Conservation (phyloP, 1,284 basidiomycete species). For the Porodaedalea pini region DNA sequence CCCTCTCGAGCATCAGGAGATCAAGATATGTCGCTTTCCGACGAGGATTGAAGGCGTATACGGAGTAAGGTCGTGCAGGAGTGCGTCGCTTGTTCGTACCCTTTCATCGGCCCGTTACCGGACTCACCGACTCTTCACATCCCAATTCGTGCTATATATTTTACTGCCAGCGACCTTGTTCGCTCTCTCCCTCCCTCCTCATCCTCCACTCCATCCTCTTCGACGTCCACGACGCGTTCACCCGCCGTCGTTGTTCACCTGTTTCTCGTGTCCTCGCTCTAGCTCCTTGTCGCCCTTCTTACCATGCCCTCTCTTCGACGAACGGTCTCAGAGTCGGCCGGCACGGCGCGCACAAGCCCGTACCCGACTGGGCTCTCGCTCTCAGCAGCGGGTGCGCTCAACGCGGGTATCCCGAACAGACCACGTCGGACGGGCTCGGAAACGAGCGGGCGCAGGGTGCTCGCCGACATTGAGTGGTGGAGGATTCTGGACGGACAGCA, state of each 20-base stretch:
- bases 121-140: slow-evolving; percentile 28
- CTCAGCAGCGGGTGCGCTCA: slow-evolving; percentile 16
- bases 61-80: background rate
- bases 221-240: slow-evolving; percentile 10
- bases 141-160: slow-evolving; percentile 26
- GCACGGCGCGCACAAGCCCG: slow-evolving; percentile 18
- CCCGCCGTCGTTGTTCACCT: slow-evolving; percentile 3
- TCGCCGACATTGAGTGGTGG: slow-evolving; percentile 85
- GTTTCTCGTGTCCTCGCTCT: background rate
- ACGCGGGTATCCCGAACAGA: slow-evolving; percentile 11
- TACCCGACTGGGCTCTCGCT: slow-evolving; percentile 20
- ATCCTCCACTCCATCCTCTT: slow-evolving; percentile 29
- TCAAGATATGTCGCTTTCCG: background rate
- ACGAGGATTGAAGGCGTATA: background rate
- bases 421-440: slow-evolving; percentile 45
- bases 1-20: background rate
- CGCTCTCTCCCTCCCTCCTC: slow-evolving; percentile 45
- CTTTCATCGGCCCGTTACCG: slow-evolving; percentile 1
- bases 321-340: slow-evolving; percentile 19
- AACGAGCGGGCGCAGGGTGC: slow-evolving; percentile 51
- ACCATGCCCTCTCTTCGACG: slow-evolving; percentile 21
- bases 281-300: background rate
- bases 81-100: background rate
- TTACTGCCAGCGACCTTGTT: slow-evolving; percentile 62
- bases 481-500: slow-evolving; percentile 66